Evolutionary conservation across 2,329 filamentous ascomycete genomes (phyloP), one percentile per base, ranked within the genome.

Genomic region (Bipolaris zeicola): DNA sequence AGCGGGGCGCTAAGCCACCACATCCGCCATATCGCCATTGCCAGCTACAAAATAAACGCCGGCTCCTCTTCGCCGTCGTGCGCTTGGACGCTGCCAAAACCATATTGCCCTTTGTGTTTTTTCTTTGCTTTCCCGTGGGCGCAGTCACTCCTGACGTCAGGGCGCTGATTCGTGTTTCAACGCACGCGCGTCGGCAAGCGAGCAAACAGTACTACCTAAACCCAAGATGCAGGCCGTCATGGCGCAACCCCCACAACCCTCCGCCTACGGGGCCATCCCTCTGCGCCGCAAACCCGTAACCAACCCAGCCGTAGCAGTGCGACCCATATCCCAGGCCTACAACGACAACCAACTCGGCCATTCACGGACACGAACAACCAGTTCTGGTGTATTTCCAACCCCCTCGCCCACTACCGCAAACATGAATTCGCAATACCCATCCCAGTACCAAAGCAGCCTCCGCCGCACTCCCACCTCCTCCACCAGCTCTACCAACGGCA

Each of bases 381-480:
- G 73, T 45, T 77, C 75, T 6, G 72, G 72, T 62, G 55, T 74
- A 50, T 76, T 71, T 58, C 72, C 69, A 36, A 44, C 63, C 50
- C 49, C 63, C 38, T 58, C 66, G 50, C 60, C 69, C 51, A 64
- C 73, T 38, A 58, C 65, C 42, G 56, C 63, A 64, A 70, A 66
- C 59, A 72, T 73, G 70, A 68, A 63, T 54, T 66, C 69, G 57
- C 70, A 74, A 56, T 74, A 73, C 50, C 70, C 66, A 57, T 65
- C 60, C 48, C 71, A 72, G 58, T 74, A 75, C 61, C 69, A 70
- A 60, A 64, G 65, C 58, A 69, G 67, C 37, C 72, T 72, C 50
- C 73, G 82, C 73, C 88, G 74, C 79, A 91, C 76, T 78, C 89
- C 76, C 77, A 92, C 89, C 53, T 81, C 86, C 34, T 89, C 87